A percentile compares a stretch with the other conserved stretches of the same genome.
Conservation (phyloP, 164 flowering plant genomes). For the Euptelea pleiosperma region DNA sequence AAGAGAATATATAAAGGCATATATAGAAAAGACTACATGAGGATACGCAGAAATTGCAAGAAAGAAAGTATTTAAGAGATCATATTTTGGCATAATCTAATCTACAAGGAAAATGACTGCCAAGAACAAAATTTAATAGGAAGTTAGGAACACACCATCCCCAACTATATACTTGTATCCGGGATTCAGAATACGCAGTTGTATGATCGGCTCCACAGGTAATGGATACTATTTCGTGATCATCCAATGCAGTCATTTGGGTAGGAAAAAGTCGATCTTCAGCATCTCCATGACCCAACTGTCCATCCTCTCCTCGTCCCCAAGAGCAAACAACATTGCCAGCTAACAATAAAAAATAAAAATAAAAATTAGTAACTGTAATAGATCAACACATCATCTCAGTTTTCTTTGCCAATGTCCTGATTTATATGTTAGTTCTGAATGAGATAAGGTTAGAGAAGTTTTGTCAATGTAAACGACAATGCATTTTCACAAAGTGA, state of each 20-base stretch:
- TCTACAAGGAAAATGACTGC: neutral
- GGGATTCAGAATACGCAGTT: constrained; percentile 70
- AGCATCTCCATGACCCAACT: constrained; percentile 95
- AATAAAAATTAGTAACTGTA: constrained; percentile 9
- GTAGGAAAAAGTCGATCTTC: constrained; percentile 86
- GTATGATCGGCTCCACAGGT: constrained; percentile 98
- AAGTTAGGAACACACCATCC: constrained; percentile 83
- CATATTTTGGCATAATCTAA: too few relatives aligned
- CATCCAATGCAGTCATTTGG: constrained; percentile 77
- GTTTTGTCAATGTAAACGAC: too few relatives aligned
- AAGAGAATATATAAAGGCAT: too few relatives aligned
- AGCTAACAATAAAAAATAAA: constrained; percentile 37
- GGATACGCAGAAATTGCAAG: neutral
- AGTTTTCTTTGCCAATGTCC: neutral
- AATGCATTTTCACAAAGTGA: too few relatives aligned
- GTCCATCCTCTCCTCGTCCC: constrained; percentile 99
- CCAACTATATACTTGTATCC: constrained; percentile 80
- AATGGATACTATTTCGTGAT: constrained; percentile 59
- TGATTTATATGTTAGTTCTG: too few relatives aligned
- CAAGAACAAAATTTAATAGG: neutral
- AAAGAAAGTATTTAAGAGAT: neutral
- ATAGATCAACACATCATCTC: constrained; percentile 4
- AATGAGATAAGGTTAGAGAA: too few relatives aligned
- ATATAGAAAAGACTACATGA: too few relatives aligned
- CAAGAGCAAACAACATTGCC: constrained; percentile 84